Evolutionary conservation across 1,139 yeast species (phyloP).

Genomic region (Pichia sp.): DNA sequence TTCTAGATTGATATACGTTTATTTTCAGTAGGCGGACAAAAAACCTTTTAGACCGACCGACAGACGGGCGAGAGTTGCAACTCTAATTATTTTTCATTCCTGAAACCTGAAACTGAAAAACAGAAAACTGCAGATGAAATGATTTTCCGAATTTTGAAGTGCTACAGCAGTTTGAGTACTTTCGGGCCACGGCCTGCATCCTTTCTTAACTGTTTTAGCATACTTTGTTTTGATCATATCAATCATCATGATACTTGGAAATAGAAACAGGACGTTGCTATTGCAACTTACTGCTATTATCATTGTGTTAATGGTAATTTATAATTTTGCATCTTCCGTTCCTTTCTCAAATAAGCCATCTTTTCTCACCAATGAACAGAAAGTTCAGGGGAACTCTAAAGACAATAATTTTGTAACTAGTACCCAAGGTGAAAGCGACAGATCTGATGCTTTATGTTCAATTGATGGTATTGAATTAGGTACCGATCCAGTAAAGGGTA

Average conservation of each 20-base stretch:
- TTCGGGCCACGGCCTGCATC: too few relatives aligned
- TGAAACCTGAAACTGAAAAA: too few relatives aligned
- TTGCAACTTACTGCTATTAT: background rate
- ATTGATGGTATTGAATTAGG: background rate
- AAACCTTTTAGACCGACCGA: too few relatives aligned
- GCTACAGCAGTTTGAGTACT: too few relatives aligned
- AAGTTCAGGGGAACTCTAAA: background rate
- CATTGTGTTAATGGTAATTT: background rate
- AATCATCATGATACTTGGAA: background rate
- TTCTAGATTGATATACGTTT: too few relatives aligned
- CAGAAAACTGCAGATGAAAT: too few relatives aligned
- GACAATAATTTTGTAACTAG: background rate
- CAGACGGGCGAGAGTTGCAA: too few relatives aligned
- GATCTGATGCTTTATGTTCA: background rate
- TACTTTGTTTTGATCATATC: background rate
- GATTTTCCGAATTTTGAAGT: too few relatives aligned
- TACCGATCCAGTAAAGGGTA: slow-evolving; percentile 10
- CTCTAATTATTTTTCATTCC: too few relatives aligned
- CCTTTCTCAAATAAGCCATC: background rate
- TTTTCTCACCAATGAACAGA: background rate
- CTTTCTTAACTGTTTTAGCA: too few relatives aligned
- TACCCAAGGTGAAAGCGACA: background rate
- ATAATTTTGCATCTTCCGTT: background rate
- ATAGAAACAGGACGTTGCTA: background rate
- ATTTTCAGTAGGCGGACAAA: too few relatives aligned